phyloP scores from a whole-genome alignment of 176 grass and related monocot species.

The Zea luxurians region DNA sequence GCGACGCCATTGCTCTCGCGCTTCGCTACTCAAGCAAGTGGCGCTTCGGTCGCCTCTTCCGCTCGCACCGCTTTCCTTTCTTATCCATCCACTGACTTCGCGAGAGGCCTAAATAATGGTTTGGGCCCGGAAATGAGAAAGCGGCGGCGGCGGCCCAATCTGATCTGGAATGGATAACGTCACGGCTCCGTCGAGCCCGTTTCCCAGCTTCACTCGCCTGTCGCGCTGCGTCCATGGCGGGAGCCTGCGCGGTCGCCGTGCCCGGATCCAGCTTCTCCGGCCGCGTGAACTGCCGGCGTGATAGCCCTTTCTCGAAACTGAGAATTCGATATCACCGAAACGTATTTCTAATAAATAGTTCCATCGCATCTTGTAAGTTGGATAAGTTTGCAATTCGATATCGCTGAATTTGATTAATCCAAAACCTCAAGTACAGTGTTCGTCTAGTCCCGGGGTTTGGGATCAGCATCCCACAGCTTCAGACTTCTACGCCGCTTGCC shows the following conservation, averaged over 20 bases:
- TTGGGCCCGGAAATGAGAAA: background rate
- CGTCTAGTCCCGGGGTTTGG: background rate
- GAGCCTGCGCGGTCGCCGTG: slow-evolving; percentile 22
- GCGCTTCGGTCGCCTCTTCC: background rate
- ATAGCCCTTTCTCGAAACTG: background rate
- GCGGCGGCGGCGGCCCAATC: background rate
- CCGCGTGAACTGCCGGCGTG: background rate
- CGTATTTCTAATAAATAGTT: background rate
- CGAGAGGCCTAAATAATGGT: background rate
- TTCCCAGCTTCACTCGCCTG: background rate
- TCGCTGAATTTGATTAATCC: background rate
- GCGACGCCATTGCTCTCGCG: slow-evolving; percentile 38
- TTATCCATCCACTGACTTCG: background rate
- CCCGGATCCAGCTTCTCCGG: slow-evolving; percentile 3
- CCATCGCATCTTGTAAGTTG: background rate
- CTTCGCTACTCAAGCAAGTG: background rate
- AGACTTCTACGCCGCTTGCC: background rate
- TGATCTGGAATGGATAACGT: background rate
- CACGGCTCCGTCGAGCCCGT: background rate
- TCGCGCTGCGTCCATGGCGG: slow-evolving; percentile 18
- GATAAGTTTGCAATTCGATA: background rate
- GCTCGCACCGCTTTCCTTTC: background rate
- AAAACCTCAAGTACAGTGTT: background rate
- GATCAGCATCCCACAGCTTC: slow-evolving; percentile 3
- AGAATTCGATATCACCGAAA: background rate